These are phyloP conservation scores for Leishmania guyanensis DNA, from an alignment of 208 protist genomes.

Conservation along the genomic window DNA sequence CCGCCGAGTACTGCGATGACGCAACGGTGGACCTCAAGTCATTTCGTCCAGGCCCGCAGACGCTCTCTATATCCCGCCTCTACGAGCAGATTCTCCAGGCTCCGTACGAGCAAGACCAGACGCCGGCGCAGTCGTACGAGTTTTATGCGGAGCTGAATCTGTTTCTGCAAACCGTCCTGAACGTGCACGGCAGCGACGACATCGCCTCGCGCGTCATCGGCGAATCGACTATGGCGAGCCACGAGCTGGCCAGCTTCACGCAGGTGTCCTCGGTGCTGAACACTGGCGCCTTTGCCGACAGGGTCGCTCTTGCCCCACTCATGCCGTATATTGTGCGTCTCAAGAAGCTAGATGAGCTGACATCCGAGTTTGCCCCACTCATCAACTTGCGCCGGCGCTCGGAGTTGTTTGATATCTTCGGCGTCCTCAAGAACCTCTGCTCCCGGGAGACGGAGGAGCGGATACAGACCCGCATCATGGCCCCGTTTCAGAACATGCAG, in stretches of 20 bases:
- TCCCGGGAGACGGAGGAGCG: slow-evolving; percentile 65
- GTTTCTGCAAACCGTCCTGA: slow-evolving; percentile 57
- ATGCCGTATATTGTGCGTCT: slow-evolving; percentile 70
- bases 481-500: slow-evolving; percentile 68
- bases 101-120: slow-evolving; percentile 30
- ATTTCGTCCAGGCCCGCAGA: slow-evolving; percentile 39
- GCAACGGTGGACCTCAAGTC: slow-evolving; percentile 48
- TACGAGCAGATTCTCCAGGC: slow-evolving; percentile 52
- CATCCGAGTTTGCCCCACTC: slow-evolving; percentile 67
- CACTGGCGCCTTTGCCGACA: slow-evolving; percentile 52
- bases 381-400: slow-evolving; percentile 75
- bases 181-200: slow-evolving; percentile 21
- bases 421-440: slow-evolving; percentile 80
- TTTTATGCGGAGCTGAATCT: slow-evolving; percentile 87
- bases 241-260: slow-evolving; percentile 73
- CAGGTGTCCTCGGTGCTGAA: slow-evolving; percentile 57
- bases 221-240: slow-evolving; percentile 39
- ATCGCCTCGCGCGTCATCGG: slow-evolving; percentile 15
- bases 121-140: slow-evolving; percentile 47
- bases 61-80: slow-evolving; percentile 49
- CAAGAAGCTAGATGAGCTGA: slow-evolving; percentile 76
- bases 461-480: slow-evolving; percentile 83
- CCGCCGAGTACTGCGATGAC: slow-evolving; percentile 55
- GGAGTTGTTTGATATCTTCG: slow-evolving; percentile 84
- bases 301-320: slow-evolving; percentile 57